A percentile compares a stretch with the other conserved stretches of the same genome.
phyloP scores from a whole-genome alignment of 2,329 filamentous ascomycete species.

The Fusarium algeriense region DNA sequence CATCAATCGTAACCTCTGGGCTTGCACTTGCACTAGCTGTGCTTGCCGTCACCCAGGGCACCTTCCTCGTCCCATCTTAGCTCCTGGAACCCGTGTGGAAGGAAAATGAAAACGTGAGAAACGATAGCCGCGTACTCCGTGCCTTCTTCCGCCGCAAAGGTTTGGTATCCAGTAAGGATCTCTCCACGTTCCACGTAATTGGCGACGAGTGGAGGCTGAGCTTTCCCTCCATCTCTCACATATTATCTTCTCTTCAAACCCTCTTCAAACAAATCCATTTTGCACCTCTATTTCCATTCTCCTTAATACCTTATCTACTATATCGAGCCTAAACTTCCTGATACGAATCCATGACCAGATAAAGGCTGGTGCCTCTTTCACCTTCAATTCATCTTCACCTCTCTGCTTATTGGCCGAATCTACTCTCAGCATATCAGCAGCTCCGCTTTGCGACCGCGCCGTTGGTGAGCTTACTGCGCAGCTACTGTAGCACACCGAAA shows the following conservation, averaged over 20 bases:
- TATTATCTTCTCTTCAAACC: background rate
- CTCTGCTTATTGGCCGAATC: slow-evolving; percentile 25
- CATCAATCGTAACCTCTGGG: slow-evolving; percentile 26
- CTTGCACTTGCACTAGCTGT: background rate
- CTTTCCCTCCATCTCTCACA: background rate
- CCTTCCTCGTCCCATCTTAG: slow-evolving; percentile 14
- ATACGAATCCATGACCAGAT: slow-evolving; percentile 25
- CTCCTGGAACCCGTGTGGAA: background rate
- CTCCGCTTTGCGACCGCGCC: slow-evolving; percentile 35
- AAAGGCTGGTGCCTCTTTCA: slow-evolving; percentile 15
- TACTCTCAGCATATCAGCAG: slow-evolving; percentile 27
- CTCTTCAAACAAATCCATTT: slow-evolving; percentile 8
- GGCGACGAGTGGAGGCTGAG: slow-evolving; percentile 16
- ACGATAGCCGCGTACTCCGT: slow-evolving; percentile 27
- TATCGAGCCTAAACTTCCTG: slow-evolving; percentile 15
- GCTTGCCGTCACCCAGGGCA: slow-evolving; percentile 12
- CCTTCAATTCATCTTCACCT: slow-evolving; percentile 14
- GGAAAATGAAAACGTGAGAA: slow-evolving; percentile 1
- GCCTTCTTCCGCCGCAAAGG: slow-evolving; percentile 20
- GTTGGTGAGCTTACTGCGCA: slow-evolving; percentile 34
- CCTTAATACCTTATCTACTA: slow-evolving; percentile 1
- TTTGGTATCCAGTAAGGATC: slow-evolving; percentile 23
- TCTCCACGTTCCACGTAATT: slow-evolving; percentile 42
- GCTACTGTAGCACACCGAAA: slow-evolving; percentile 24
- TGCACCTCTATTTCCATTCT: slow-evolving; percentile 11